phyloP scores from a whole-genome alignment of 345 rosid species.

The Brassica cretica region DNA sequence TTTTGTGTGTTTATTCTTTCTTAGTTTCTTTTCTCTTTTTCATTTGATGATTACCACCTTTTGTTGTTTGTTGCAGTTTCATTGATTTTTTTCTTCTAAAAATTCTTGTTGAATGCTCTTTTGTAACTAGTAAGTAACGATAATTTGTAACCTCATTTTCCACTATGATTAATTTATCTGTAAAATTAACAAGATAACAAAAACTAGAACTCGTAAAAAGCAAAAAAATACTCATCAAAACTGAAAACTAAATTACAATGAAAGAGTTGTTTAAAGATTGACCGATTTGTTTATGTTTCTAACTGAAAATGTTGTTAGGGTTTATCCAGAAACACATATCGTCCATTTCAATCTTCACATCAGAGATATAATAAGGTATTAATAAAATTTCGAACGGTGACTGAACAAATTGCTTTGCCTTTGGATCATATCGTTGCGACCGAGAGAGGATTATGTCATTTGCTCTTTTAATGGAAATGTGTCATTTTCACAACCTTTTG shows the following conservation, averaged over 20 bases:
- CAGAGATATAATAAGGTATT: neutral
- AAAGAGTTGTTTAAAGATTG: neutral
- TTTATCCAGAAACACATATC: neutral
- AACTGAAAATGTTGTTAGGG: neutral
- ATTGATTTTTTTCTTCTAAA: neutral
- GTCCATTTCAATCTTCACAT: neutral
- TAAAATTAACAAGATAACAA: neutral
- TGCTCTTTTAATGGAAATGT: conserved; percentile 21
- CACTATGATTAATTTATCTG: neutral
- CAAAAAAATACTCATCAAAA: neutral
- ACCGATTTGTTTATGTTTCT: neutral
- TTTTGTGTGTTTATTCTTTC: neutral
- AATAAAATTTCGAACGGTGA: neutral
- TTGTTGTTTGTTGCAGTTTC: neutral
- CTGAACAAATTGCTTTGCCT: conserved; percentile 1
- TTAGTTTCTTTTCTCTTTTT: neutral
- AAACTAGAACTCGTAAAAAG: neutral
- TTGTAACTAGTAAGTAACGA: neutral
- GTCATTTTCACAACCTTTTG: conserved; percentile 40
- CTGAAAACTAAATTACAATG: neutral
- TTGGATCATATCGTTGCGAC: conserved; percentile 6
- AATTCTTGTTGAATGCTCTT: neutral
- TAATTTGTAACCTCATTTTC: neutral
- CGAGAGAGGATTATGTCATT: conserved; percentile 8
- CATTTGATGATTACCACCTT: neutral